Evolutionary conservation across 495 filamentous ascomycete genomes (phyloP), one percentile per base, ranked within the genome.

Genomic region (Aspergillus ellipticus): DNA sequence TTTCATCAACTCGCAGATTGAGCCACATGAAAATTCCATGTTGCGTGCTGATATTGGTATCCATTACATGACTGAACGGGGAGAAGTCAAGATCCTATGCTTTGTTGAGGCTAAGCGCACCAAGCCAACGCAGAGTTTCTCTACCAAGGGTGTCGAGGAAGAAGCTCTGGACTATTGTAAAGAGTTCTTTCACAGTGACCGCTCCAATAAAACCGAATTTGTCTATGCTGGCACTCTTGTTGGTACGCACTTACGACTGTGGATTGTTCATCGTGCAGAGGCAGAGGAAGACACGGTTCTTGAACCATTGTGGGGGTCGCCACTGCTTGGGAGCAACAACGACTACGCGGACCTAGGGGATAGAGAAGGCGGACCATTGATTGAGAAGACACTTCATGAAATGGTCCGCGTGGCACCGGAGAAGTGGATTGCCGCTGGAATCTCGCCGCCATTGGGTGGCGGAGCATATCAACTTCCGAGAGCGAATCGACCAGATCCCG

Each of bases 141-240:
- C 2, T 15, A 29, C 45, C 1, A 29, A 6, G 19, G 21, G 3
- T 24, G 20, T 26, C 11, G 45, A 48, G 21, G 21, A 48, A 11
- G 20, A 48, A 48, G 45, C 45, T 29, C 45, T 48, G 4, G 45
- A 48, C 20, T 48, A 48, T 16, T 48, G 45, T 15, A 29, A 16
- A 16, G 45, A 48, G 22, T 48, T 48, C 22, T 15, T 48, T 29
- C 16, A 2, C 2, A 16, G 28, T 15, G 2, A 26, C 8, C 6
- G 6, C 1, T 24, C 22, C 20, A 48, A 11, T 13, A n/a, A n/a
- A n/a, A 13, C 20, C 22, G 11, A 28, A 8, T 29, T 26, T 29
- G 45, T 48, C 6, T 48, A 48, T 48, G 45, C 45, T 28, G 45
- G 20, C 9, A 48, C 45, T 13, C 45, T 48, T 26, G 45, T 48